Evolutionary conservation across 257 asterid genomes (phyloP), one percentile per base, ranked within the genome.

Genomic region (Schizonepeta tenuifolia): DNA sequence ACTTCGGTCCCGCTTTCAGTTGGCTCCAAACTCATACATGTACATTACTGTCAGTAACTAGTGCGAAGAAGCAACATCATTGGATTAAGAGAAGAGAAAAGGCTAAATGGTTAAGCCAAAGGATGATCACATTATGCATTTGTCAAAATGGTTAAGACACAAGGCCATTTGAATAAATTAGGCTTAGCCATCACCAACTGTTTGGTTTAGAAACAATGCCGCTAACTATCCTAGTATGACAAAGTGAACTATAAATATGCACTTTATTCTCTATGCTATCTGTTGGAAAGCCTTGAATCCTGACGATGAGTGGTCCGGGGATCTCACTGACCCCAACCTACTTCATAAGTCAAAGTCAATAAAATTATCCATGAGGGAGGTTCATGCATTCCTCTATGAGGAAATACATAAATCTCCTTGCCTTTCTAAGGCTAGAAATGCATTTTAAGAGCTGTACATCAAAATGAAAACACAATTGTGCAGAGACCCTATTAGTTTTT

Each of bases 401-500:
- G 13, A 47, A 53, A 40, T 56, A 57, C 35, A 67, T 44, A 58
- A 51, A 40, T 40, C 53, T 31, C 60, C 20, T 41, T 17, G 44
- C 6, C 15, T 49, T 62, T 20, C 54, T n/a, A 38, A 63, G 15
- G 64, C 50, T 57, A n/a, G 11, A 35, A 54, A 64, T 63, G 26
- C 40, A 44, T 54, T 22, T 11, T 1, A 17, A 22, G 43, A 67
- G 57, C 44, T 4, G 20, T 46, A 47, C 43, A 49, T 63, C 58
- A 35, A 35, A 33, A 18, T 33, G 44, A 69, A 67, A 26, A 79
- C 9, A 65, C 38, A 74, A 26, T 18, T 21, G 64, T 51, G 65
- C 12, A 50, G 51, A 60, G 21, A 24, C 55, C 50, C 62, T 22
- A 56, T 51, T 56, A 54, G 20, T 28, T 43, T 49, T 66, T 66